These are phyloP conservation scores for Cucumis sativus DNA, from an alignment of 306 rosid species.

Conservation along the genomic window DNA sequence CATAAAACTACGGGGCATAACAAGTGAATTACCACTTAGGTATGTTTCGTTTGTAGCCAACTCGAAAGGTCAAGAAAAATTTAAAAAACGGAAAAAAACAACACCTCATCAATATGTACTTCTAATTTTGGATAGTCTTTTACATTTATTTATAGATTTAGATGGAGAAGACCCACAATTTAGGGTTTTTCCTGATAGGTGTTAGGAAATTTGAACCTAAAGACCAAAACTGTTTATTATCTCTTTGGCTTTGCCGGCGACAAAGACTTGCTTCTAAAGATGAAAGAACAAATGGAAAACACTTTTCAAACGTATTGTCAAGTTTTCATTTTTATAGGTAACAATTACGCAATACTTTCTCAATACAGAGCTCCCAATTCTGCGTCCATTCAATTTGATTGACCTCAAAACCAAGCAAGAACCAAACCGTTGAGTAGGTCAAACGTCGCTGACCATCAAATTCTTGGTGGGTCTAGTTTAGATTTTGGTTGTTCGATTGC, in stretches of 20 bases:
- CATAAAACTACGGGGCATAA: no score
- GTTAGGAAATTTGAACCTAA: no score
- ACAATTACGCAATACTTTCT: neutral
- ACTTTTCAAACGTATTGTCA: neutral
- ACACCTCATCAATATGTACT: no score
- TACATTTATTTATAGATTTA: no score
- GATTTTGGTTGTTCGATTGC: neutral
- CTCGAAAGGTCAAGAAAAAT: no score
- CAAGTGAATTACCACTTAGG: no score
- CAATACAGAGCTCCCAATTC: neutral
- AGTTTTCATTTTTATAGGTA: neutral
- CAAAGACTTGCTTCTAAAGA: neutral
- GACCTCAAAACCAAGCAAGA: neutral
- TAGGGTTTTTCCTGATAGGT: no score
- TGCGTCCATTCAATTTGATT: neutral
- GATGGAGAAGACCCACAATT: no score
- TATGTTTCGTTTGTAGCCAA: no score
- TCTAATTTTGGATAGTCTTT: no score
- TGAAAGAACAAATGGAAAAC: neutral
- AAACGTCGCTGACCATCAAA: neutral
- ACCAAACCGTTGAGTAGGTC: neutral
- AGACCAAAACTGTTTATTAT: neutral
- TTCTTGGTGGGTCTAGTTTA: neutral
- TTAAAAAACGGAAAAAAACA: no score
- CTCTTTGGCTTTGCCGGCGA: neutral